These are phyloP conservation scores for Aureobasidium sp. DNA, from an alignment of 2,329 filamentous ascomycete genomes.

Conservation along the genomic window DNA sequence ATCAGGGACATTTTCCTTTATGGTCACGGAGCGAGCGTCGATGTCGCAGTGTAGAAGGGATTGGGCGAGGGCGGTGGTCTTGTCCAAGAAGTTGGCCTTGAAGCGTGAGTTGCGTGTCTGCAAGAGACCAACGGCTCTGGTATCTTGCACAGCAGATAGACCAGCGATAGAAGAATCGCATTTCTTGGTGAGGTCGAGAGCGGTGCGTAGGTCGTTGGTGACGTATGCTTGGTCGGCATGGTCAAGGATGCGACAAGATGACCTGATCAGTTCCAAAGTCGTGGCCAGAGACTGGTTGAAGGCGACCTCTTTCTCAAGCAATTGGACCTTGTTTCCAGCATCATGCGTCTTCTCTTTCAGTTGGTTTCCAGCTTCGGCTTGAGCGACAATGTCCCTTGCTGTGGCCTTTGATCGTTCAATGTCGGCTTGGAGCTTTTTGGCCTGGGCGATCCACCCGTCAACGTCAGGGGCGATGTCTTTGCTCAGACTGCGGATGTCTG, in stretches of 20 bases:
- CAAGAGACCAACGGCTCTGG: conserved; percentile 58
- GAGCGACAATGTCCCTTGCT: conserved; percentile 71
- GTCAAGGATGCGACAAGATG: conserved; percentile 44
- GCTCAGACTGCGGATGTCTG: conserved; percentile 69
- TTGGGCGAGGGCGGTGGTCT: conserved; percentile 65
- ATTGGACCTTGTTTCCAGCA: conserved; percentile 46
- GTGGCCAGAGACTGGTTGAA: conserved; percentile 50
- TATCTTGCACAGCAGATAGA: conserved; percentile 47
- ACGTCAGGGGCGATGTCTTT: conserved; percentile 71
- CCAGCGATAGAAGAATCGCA: conserved; percentile 49
- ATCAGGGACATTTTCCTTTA: conserved; percentile 44
- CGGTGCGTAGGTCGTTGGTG: conserved; percentile 38
- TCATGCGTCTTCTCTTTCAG: conserved; percentile 60
- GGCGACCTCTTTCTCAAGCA: conserved; percentile 52
- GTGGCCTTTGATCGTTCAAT: conserved; percentile 73
- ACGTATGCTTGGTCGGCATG: conserved; percentile 33
- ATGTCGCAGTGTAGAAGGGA: conserved; percentile 58
- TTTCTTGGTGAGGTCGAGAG: conserved; percentile 44
- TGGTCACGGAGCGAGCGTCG: conserved; percentile 47
- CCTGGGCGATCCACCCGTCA: conserved; percentile 77
- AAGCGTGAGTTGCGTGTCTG: conserved; percentile 34
- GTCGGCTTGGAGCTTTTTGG: conserved; percentile 76
- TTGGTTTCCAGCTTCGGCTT: conserved; percentile 62
- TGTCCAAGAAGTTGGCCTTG: conserved; percentile 34
- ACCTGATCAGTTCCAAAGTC: conserved; percentile 45